phyloP scores from a whole-genome alignment of 2,329 filamentous ascomycete species.

The Colletotrichum lini region DNA sequence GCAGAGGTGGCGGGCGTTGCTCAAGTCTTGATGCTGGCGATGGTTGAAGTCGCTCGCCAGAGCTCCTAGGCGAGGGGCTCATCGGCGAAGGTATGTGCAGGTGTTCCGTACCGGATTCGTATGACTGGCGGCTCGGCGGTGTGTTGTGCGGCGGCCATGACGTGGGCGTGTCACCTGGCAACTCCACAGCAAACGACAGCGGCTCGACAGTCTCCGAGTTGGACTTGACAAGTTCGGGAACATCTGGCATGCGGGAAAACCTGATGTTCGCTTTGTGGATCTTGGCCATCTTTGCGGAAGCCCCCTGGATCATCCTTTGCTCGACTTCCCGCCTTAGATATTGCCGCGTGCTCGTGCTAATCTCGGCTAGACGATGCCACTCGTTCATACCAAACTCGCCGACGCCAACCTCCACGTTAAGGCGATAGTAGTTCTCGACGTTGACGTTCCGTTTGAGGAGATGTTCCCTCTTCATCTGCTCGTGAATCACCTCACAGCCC shows the following conservation, averaged over 20 bases:
- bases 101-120: slow-evolving; percentile 69
- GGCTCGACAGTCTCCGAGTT: slow-evolving; percentile 60
- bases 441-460: slow-evolving; percentile 84
- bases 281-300: slow-evolving; percentile 85
- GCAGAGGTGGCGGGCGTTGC: slow-evolving; percentile 50
- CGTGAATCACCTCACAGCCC: slow-evolving; percentile 91
- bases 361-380: slow-evolving; percentile 93
- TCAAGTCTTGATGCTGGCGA: slow-evolving; percentile 49
- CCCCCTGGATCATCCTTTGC: slow-evolving; percentile 82
- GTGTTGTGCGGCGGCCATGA: slow-evolving; percentile 53
- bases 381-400: slow-evolving; percentile 99
- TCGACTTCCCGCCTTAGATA: slow-evolving; percentile 84
- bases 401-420: slow-evolving; percentile 97
- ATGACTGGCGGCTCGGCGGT: slow-evolving; percentile 65
- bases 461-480: slow-evolving; percentile 85
- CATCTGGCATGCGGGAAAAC: slow-evolving; percentile 65
- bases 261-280: slow-evolving; percentile 83
- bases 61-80: slow-evolving; percentile 64
- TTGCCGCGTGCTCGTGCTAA: slow-evolving; percentile 90
- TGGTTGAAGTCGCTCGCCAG: slow-evolving; percentile 61
- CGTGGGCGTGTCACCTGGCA: slow-evolving; percentile 69
- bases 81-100: slow-evolving; percentile 57
- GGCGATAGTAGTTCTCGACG: slow-evolving; percentile 90
- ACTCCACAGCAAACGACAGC: slow-evolving; percentile 69
- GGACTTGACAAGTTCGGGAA: slow-evolving; percentile 61